Conservation (phyloP, 441 rosid genomes). For the Pelargonium cotyledonis region DNA sequence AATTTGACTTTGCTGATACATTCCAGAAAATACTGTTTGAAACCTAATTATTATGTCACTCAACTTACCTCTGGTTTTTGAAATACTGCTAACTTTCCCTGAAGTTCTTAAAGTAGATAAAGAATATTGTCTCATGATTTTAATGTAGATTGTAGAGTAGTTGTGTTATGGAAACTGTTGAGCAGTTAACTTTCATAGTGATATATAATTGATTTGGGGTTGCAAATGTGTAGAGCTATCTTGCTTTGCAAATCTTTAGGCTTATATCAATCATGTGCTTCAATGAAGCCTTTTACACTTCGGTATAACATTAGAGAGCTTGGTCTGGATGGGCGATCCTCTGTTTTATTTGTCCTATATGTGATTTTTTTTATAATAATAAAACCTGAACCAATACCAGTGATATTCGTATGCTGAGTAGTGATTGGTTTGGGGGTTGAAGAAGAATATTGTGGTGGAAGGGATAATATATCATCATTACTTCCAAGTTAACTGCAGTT, state of each 20-base stretch:
- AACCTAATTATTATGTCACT: not conserved
- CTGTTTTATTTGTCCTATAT: not conserved
- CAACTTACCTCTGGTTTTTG: not conserved
- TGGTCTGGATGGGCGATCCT: not conserved
- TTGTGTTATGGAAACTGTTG: not conserved
- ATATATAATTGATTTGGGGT: slow-evolving; percentile 3
- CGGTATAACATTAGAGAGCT: not conserved
- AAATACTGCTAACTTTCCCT: not conserved
- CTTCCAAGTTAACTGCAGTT: not conserved
- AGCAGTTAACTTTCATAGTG: slow-evolving; percentile 4
- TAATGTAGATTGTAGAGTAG: slow-evolving; percentile 1
- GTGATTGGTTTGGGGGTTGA: not conserved
- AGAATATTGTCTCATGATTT: not conserved
- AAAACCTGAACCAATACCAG: not conserved
- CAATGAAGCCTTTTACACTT: not conserved
- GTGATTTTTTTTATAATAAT: not conserved
- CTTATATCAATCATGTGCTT: not conserved
- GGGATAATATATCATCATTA: not conserved
- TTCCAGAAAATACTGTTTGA: not conserved
- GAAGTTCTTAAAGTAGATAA: not conserved
- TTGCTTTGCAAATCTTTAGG: not conserved
- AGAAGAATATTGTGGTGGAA: not conserved
- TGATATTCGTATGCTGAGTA: not conserved
- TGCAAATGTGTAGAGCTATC: not conserved
- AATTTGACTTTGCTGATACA: no score